Evolutionary conservation across 331 rosid genomes (phyloP), one percentile per base, ranked within the genome.

Genomic region (Saraca asoca): DNA sequence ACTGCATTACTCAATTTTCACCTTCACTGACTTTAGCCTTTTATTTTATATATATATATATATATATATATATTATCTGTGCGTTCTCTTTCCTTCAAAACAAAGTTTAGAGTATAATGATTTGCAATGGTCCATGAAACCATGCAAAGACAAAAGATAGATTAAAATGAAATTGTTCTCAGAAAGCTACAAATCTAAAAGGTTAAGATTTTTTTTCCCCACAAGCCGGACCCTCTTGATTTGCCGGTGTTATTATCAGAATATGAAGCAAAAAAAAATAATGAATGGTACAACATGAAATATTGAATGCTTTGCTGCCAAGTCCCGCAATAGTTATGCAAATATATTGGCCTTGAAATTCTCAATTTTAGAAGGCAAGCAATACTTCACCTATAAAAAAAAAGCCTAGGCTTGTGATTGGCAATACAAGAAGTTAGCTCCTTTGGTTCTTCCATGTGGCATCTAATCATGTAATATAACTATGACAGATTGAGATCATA

Each of bases 251-350:
- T 53, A n/a, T 62, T 52, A 63, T 51, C 45, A 55, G 51, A 64
- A 56, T 52, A 66, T 61, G 77, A 53, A 48, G 31, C 24, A 43
- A 7, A 0, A 12, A 61, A 13, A 0, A 44, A 58, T 13, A 66
- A 61, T 3, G n/a, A 7, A 29, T 35, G 72, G 76, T 51, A 46
- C 58, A 64, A 71, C 70, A 46, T 34, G 10, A 16, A 0, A n/a
- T n/a, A n/a, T n/a, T n/a, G n/a, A 58, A 81, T 70, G 77, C 89
- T 88, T 88, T 64, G 76, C 86, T 79, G 85, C 78, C 41, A 88
- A 83, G 95, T 60, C 78, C 79, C 69, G 81, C 73, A 72, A 83
- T 59, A 49, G 34, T 44, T 58, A 69, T 74, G 73, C 49, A 34
- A 53, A 75, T 51, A 59, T 71, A 75, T 51, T 53, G 71, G 37